These are phyloP conservation scores for Trifolium dubium DNA, from an alignment of 306 rosid genomes.

Conservation along the genomic window DNA sequence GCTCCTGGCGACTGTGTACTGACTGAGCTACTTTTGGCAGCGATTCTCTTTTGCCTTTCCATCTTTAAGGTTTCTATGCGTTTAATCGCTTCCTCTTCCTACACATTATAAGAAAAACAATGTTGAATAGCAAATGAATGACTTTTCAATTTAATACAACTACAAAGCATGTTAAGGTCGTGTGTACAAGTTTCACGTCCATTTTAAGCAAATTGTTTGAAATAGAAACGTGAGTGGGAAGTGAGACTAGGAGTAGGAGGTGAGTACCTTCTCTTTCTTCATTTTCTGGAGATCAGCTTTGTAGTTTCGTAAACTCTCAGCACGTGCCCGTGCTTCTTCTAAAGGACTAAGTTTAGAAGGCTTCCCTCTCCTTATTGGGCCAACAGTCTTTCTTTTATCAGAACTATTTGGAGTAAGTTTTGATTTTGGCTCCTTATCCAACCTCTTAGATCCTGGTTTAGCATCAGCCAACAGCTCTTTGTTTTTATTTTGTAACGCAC, in stretches of 20 bases:
- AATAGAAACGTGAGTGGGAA: conserved; percentile 4
- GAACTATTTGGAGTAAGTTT: conserved; percentile 58
- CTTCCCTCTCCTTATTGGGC: conserved; percentile 88
- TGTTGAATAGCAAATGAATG: conserved; percentile 31
- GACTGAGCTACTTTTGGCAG: conserved; percentile 72
- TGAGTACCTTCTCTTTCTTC: conserved; percentile 92
- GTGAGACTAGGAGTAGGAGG: conserved; percentile 21
- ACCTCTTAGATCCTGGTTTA: conserved; percentile 63
- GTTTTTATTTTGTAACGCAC: conserved; percentile 50
- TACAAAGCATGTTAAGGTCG: conserved; percentile 18
- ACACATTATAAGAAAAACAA: conserved; percentile 17
- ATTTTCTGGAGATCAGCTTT: conserved; percentile 98
- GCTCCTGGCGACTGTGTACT: conserved; percentile 54
- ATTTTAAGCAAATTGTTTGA: conserved; percentile 33
- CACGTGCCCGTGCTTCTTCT: conserved; percentile 96
- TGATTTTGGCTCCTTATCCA: conserved; percentile 67
- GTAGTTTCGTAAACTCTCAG: conserved; percentile 80
- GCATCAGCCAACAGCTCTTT: conserved; percentile 52
- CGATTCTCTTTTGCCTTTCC: conserved; percentile 96
- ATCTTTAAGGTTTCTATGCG: conserved; percentile 86
- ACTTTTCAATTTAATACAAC: conserved; percentile 20
- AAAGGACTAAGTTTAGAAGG: conserved; percentile 87
- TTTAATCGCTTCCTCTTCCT: conserved; percentile 83
- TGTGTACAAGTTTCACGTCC: conserved; percentile 28
- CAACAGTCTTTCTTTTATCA: conserved; percentile 66